Evolutionary conservation across 768 basidiomycete species (phyloP).

Genomic region (Baorangia bicolor): DNA sequence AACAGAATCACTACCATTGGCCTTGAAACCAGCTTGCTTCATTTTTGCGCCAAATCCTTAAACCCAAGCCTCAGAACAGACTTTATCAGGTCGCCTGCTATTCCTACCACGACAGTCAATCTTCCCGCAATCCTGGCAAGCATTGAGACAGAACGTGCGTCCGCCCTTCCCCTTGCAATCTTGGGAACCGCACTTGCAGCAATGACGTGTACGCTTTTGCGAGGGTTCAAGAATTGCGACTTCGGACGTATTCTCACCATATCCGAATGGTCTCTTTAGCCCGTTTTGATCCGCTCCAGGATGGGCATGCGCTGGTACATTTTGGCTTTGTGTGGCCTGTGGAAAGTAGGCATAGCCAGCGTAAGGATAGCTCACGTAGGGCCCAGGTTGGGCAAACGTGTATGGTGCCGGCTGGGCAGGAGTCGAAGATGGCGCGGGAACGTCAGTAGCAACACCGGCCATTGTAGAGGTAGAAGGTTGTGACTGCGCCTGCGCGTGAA

Average conservation of each 20-base stretch:
- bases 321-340: conserved; percentile 24
- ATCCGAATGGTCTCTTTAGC: conserved; percentile 30
- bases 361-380: conserved; percentile 39
- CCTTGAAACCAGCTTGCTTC: background rate
- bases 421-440: conserved; percentile 16
- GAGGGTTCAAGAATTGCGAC: conserved; percentile 37
- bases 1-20: background rate
- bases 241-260: conserved; percentile 24
- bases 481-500: conserved; percentile 13
- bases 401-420: conserved; percentile 31
- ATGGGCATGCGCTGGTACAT: conserved; percentile 24
- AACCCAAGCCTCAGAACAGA: conserved; percentile 59
- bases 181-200: conserved; percentile 79
- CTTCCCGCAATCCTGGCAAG: conserved; percentile 84
- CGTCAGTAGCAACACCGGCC: conserved; percentile 18
- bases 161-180: conserved; percentile 86
- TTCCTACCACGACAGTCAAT: conserved; percentile 76
- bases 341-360: conserved; percentile 34
- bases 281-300: conserved; percentile 26
- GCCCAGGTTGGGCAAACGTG: conserved; percentile 30
- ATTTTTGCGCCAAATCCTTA: background rate
- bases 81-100: conserved; percentile 73
- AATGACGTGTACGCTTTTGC: conserved; percentile 70
- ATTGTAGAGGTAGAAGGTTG: conserved; percentile 24
- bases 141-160: conserved; percentile 65